Base-by-base conservation (phyloP, 1,139 yeast species). In the Diutina mesorugosa region DNA sequence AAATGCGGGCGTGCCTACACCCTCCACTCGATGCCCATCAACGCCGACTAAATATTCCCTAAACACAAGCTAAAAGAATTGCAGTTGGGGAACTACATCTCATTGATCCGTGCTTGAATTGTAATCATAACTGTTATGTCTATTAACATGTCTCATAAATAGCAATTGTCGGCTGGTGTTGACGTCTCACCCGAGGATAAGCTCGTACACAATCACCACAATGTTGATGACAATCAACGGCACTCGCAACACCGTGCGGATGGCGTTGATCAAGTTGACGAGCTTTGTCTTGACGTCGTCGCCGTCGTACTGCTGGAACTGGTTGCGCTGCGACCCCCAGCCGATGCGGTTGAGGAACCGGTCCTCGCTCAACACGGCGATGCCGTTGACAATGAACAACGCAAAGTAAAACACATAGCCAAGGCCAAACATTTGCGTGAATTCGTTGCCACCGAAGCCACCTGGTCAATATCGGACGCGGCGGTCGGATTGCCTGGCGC, bases 331-430 rank as follows among this genome's bases (percentile, higher is more conserved):
- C 54, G 53, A 30, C 12, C 65, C 66, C 78, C 79, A 75, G 30
- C 80, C 80, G 30, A 76, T 83, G 67, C 96, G 72, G 61, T 85
- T 84, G 57, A 89, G 73, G 66, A 89, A 89, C 59, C 96, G 73
- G 67, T 89, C 95, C 65, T 89, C 96, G 63, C 87, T 85, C 55
- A 89, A 74, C 51, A 89, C 86, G 0, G 96, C 95, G 35, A 88
- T 79, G 0, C 93, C 83, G 67, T 89, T 89, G 57, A 87, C 79
- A 58, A 86, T 70, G 59, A 89, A 74, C 47, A 88, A 69, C n/a
- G 79, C 74, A 56, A 83, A 86, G 68, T 86, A 87, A 62, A 84
- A 78, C 51, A 87, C 69, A 61, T 80, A 78, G 26, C 93, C 93
- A 55, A 87, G 71, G 46, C 93, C 93, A 70, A 87, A 87, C 83